Evolutionary conservation across 352 stramenopile genomes (phyloP).

Genomic region (Pythium guiyangense): DNA sequence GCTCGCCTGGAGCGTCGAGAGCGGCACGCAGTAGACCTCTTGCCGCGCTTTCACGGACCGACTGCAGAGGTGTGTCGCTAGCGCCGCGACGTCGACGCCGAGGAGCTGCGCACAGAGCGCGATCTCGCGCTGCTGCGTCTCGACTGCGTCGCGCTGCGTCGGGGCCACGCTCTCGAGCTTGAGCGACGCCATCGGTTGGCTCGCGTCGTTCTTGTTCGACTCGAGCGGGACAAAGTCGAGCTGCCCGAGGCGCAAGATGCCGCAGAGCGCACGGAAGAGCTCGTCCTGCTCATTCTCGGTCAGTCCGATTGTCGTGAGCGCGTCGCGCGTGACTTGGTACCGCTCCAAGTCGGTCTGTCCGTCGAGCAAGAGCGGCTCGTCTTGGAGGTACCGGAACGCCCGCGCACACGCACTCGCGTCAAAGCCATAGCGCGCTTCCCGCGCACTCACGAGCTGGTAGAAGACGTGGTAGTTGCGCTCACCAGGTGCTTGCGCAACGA

Average conservation of each 20-base stretch:
- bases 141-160: slow-evolving; percentile 28
- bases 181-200: slow-evolving; percentile 55
- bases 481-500: slow-evolving; percentile 84
- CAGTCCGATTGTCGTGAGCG: slow-evolving; percentile 74
- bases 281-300: slow-evolving; percentile 62
- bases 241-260: slow-evolving; percentile 79
- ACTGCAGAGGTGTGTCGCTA: slow-evolving; percentile 73
- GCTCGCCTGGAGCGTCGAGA: slow-evolving; percentile 64
- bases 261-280: slow-evolving; percentile 65
- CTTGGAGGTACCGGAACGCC: slow-evolving; percentile 74
- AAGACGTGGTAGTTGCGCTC: slow-evolving; percentile 99
- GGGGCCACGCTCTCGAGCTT: slow-evolving; percentile 6
- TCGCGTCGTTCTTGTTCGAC: slow-evolving; percentile 72
- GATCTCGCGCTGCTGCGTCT: slow-evolving; percentile 56
- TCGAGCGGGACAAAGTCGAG: slow-evolving; percentile 76
- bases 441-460: slow-evolving; percentile 90
- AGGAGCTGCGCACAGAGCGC: slow-evolving; percentile 55
- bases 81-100: slow-evolving; percentile 54
- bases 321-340: slow-evolving; percentile 79
- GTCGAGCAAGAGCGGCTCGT: slow-evolving; percentile 66
- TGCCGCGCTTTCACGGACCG: slow-evolving; percentile 77
- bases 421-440: slow-evolving; percentile 57
- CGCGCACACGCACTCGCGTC: slow-evolving; percentile 27
- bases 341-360: slow-evolving; percentile 65
- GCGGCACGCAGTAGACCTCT: slow-evolving; percentile 78